Evolutionary conservation across 176 grass and related monocot species (phyloP).

Genomic region (sorghum (Sorghum bicolor)): Sorghum_bicolor_NCBIv3 NC_012872.2:63622001-63622500

Average conservation of each 20-base stretch:
- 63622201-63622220: background rate
- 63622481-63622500: no score
- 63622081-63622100: background rate
- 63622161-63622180: background rate
- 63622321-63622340: no score
- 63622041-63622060: background rate
- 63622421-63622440: background rate
- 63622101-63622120: conserved; percentile 23
- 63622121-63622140: background rate
- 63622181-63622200: background rate
- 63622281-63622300: background rate
- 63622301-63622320: no score
- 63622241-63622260: background rate
- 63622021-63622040: background rate
- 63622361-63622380: no score
- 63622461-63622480: conserved; percentile 12
- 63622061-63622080: background rate
- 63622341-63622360: no score
- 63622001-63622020: background rate
- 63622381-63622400: no score
- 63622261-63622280: background rate
- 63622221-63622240: background rate
- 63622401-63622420: no score
- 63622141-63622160: conserved; percentile 1
- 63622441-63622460: background rate